Evolutionary conservation across 441 rosid genomes (phyloP), one percentile per base, ranked within the genome.

Genomic region (Mallotus repandus): DNA sequence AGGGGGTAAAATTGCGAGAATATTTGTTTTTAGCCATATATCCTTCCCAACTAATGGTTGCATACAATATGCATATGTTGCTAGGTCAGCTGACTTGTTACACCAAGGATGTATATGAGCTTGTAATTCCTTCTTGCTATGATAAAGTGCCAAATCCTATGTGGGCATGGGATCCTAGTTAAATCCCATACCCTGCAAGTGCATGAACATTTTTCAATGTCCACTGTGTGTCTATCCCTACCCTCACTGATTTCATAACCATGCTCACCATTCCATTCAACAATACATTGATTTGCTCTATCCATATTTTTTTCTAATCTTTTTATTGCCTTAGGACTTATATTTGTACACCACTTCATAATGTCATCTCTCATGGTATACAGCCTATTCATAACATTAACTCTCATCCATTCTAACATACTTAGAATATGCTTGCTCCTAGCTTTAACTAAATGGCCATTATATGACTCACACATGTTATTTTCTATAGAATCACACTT

Each of bases 81-180:
- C 5, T 1, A 66, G 0, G 7, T 21, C 48, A 0, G 3, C 15
- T 0, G 3, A 7, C 2, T 48, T 66, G 0, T 0, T 21, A 6
- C 48, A 48, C 9, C 41, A 22, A 0, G 9, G 7, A 7, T 46
- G 0, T 0, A 66, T 32, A 22, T 48, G 8, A 0, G 12, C 41
- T 7, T 43, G 0, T 7, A 48, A n/a, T 0, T 21, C n/a, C 0
- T 0, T 5, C 2, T 66, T 12, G 0, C 0, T 9, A 1, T 50
- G 46, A 2, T 52, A 32, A 0, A 68, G 1, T 2, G 14, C 49
- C 29, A 53, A 0, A 55, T 68, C 0, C 12, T n/a, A 68, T 54
- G 71, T 4, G 6, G 11, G 2, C 35, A n/a, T n/a, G n/a, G n/a
- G n/a, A n/a, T n/a, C n/a, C n/a, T n/a, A n/a, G n/a, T n/a, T n/a